Evolutionary conservation across 352 stramenopile genomes (phyloP), one percentile per base, ranked within the genome.

Genomic region (Nannochloropsis limnetica): DNA sequence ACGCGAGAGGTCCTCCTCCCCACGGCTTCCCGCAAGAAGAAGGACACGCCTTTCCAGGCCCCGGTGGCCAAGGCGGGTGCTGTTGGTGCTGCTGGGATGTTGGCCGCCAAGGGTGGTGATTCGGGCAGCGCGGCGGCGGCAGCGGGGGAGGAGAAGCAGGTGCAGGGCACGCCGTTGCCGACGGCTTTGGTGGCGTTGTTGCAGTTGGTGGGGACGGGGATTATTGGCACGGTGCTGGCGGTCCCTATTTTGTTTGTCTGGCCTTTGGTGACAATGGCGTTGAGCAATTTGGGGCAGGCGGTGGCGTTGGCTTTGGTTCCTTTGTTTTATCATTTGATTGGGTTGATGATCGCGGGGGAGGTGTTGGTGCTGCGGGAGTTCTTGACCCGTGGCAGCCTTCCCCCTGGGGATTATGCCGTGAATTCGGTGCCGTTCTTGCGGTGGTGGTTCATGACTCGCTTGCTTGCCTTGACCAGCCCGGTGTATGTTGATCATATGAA

Each of bases 401-500:
- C 61, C 61, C 9, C 61, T 29, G 61, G 61, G n/a, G 25, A 29
- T 29, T 74, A 74, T 29, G 11, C 61, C 11, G 61, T 74, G n/a
- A 74, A 74, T 29, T 74, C 61, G 1, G 5, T 74, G 61, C 11
- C 61, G n/a, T 74, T 74, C 61, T 29, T 74, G n/a, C 61, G 61
- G 20, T 74, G 61, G 61, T 74, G 61, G 61, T 74, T 74, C 61
- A 74, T 74, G 61, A 31, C 61, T 15, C 61, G 61, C 3, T 29
- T 74, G n/a, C 61, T 74, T 5, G 25, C n/a, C 14, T 74, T 74
- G 61, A 74, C 61, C 11, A 74, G 61, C 61, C 61, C 61, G 20
- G 61, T 74, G n/a, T 74, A 74, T 22, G 61, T 74, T 31, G 61
- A 74, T 74, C 61, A 74, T 20, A 74, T 74, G 61, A 74, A 74